A percentile compares a stretch with the other conserved stretches of the same genome.
These are phyloP conservation scores for Talaromyces sp. DNA, from an alignment of 2,329 filamentous ascomycete species.

Conservation along the genomic window DNA sequence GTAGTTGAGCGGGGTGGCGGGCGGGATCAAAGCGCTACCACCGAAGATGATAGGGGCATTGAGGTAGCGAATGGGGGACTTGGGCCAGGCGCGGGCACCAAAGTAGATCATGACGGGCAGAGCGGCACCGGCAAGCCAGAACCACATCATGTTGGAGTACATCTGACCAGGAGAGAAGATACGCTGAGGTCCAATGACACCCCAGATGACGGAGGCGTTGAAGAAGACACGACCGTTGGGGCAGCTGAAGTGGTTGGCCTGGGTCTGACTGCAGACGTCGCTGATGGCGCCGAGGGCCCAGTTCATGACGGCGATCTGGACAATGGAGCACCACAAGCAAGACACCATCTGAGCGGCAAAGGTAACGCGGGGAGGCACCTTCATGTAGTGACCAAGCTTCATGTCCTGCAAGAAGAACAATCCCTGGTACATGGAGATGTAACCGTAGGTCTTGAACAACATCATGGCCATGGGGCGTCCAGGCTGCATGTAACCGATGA, in stretches of 20 bases:
- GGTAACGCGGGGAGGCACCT: slow-evolving; percentile 48
- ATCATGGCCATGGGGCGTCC: slow-evolving; percentile 69
- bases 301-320: slow-evolving; percentile 46
- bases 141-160: slow-evolving; percentile 64
- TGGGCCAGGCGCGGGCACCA: slow-evolving; percentile 60
- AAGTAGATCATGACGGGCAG: slow-evolving; percentile 60
- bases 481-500: slow-evolving; percentile 69
- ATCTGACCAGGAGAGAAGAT: slow-evolving; percentile 63
- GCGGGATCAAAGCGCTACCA: slow-evolving; percentile 60
- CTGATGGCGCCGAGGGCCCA: slow-evolving; percentile 55
- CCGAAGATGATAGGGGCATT: slow-evolving; percentile 67
- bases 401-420: slow-evolving; percentile 63
- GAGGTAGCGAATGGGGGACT: slow-evolving; percentile 61
- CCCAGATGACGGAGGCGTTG: slow-evolving; percentile 69
- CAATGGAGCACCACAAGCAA: slow-evolving; percentile 49
- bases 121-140: slow-evolving; percentile 64
- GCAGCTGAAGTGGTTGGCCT: slow-evolving; percentile 58
- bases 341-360: slow-evolving; percentile 52
- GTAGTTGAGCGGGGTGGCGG: slow-evolving; percentile 67
- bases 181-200: slow-evolving; percentile 65
- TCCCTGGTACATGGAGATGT: slow-evolving; percentile 64
- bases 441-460: slow-evolving; percentile 73
- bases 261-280: slow-evolving; percentile 59
- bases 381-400: slow-evolving; percentile 67
- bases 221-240: slow-evolving; percentile 60